These are phyloP conservation scores for Podaxis rugospora DNA, from an alignment of 768 basidiomycete genomes.

Conservation along the genomic window DNA sequence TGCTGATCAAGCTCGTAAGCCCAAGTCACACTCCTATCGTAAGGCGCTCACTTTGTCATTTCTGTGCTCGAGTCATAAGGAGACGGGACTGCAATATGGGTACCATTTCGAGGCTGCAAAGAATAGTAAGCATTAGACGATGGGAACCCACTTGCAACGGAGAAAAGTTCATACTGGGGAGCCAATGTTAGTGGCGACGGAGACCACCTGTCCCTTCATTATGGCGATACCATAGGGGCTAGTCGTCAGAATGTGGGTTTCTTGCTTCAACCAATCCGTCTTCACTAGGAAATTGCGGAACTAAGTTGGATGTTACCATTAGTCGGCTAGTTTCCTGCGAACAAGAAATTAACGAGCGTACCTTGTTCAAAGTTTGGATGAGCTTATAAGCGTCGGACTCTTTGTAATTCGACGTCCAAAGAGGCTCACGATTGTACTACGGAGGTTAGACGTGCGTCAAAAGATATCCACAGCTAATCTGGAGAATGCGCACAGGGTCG, in stretches of 20 bases:
- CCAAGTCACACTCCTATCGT: neutral
- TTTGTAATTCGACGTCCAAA: conserved; percentile 66
- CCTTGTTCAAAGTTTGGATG: conserved; percentile 58
- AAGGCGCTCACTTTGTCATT: conserved; percentile 49
- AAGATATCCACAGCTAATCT: neutral
- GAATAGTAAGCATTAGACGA: neutral
- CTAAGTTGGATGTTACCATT: conserved; percentile 25
- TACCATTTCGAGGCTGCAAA: conserved; percentile 50
- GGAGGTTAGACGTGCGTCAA: conserved; percentile 1
- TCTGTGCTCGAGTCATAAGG: conserved; percentile 44
- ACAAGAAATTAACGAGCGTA: conserved; percentile 17
- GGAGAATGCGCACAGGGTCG: conserved; percentile 52
- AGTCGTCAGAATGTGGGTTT: conserved; percentile 46
- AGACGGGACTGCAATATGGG: conserved; percentile 52
- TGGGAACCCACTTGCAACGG: neutral
- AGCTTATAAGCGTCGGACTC: conserved; percentile 55
- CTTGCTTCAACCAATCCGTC: conserved; percentile 53
- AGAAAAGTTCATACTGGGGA: conserved; percentile 48
- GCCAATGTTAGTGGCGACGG: conserved; percentile 67
- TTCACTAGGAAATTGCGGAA: conserved; percentile 61
- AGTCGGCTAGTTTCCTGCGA: neutral
- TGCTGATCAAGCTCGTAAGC: conserved; percentile 27
- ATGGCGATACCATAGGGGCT: conserved; percentile 53
- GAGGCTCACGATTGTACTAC: conserved; percentile 69
- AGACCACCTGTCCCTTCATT: conserved; percentile 58